phyloP scores from a whole-genome alignment of 192 early-diverging fungal species.

The Linnemannia hyalina region DNA sequence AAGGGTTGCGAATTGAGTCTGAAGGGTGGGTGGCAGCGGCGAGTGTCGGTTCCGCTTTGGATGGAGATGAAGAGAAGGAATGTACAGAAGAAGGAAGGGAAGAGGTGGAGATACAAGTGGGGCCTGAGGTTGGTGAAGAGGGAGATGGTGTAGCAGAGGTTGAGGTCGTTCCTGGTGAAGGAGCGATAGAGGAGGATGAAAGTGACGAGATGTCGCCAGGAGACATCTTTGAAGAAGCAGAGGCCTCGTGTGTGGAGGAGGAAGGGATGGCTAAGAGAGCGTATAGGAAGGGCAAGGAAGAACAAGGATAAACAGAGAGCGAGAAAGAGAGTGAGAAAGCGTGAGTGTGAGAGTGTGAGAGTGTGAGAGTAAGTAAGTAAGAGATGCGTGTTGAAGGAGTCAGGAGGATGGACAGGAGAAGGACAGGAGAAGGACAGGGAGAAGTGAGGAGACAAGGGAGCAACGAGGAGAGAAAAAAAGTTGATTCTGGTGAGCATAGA shows the following conservation, averaged over 20 bases:
- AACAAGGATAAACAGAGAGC: background rate
- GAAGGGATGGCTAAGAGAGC: conserved; percentile 2
- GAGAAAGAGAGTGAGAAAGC: conserved; percentile 1
- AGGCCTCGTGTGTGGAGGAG: conserved; percentile 5
- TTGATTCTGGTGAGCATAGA: conserved; percentile 8
- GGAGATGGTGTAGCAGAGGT: conserved; percentile 11
- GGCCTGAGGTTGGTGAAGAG: conserved; percentile 1
- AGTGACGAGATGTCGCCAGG: conserved; percentile 18
- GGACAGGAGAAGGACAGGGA: conserved; percentile 9
- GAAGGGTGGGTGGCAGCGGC: background rate
- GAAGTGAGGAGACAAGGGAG: conserved; percentile 11
- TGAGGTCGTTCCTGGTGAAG: conserved; percentile 24
- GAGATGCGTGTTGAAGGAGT: conserved; percentile 12
- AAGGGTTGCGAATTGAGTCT: background rate
- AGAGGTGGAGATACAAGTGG: conserved; percentile 1
- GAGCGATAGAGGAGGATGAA: conserved; percentile 1
- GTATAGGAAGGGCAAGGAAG: background rate
- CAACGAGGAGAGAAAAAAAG: conserved; percentile 13
- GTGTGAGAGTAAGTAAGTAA: background rate
- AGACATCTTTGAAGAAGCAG: conserved; percentile 22
- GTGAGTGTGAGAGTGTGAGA: background rate
- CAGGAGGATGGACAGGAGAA: conserved; percentile 28
- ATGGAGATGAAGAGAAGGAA: background rate
- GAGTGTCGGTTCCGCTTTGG: background rate
- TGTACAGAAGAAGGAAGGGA: background rate